Evolutionary conservation across 2,329 filamentous ascomycete genomes (phyloP).

Genomic region (Canariomyces notabilis): DNA sequence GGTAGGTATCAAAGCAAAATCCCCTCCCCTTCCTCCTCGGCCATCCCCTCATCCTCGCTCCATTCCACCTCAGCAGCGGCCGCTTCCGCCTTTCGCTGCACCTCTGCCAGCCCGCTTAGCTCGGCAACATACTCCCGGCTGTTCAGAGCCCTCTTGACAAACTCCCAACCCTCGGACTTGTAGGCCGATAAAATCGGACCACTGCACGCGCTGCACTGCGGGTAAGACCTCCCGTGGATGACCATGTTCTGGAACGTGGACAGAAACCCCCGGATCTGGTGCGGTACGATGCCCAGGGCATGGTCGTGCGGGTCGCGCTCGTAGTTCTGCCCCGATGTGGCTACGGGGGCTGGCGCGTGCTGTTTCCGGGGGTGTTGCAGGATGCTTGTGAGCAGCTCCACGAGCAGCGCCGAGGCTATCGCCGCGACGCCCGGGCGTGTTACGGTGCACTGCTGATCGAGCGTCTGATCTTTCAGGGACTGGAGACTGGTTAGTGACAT

Average conservation of each 20-base stretch:
- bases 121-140: conserved; percentile 76
- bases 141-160: conserved; percentile 67
- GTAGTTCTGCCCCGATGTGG: conserved; percentile 35
- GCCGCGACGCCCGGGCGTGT: conserved; percentile 88
- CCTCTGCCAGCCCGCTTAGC: conserved; percentile 66
- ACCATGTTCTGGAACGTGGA: conserved; percentile 68
- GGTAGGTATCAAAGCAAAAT: conserved; percentile 12
- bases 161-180: conserved; percentile 64
- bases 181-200: conserved; percentile 65
- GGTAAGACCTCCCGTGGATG: conserved; percentile 69
- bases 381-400: conserved; percentile 82
- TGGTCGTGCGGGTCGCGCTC: conserved; percentile 54
- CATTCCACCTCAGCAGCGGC: conserved; percentile 53
- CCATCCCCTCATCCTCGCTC: conserved; percentile 49
- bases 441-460: conserved; percentile 97
- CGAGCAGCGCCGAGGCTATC: conserved; percentile 84
- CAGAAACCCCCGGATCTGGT: conserved; percentile 75
- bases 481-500: conserved; percentile 35
- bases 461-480: conserved; percentile 89
- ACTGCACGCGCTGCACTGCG: conserved; percentile 77
- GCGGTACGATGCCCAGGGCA: conserved; percentile 66
- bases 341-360: conserved; percentile 52
- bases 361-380: conserved; percentile 78
- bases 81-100: conserved; percentile 56
- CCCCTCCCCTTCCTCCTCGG: conserved; percentile 25